phyloP scores from a whole-genome alignment of 768 basidiomycete genomes.

The Mycena haematopus region DNA sequence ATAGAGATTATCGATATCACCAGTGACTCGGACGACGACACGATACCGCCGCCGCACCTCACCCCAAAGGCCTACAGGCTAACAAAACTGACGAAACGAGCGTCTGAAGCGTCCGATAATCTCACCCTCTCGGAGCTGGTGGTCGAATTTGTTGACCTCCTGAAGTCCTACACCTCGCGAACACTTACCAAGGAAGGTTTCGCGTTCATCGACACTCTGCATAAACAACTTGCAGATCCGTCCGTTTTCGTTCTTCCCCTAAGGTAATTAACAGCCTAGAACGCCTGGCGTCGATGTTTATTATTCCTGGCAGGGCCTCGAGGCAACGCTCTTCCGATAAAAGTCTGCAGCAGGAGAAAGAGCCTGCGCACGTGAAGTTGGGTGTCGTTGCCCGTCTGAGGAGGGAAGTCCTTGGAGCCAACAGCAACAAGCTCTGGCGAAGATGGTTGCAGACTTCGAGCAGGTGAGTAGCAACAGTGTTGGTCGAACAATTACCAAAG shows the following conservation, averaged over 20 bases:
- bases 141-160: slow-evolving; percentile 62
- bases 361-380: slow-evolving; percentile 61
- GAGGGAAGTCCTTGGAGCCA: slow-evolving; percentile 57
- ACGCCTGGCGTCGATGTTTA: neutral
- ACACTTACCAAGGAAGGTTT: slow-evolving; percentile 54
- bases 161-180: slow-evolving; percentile 69
- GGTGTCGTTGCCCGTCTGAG: slow-evolving; percentile 65
- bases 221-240: slow-evolving; percentile 75
- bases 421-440: slow-evolving; percentile 63
- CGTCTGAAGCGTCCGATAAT: slow-evolving; percentile 60
- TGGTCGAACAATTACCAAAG: slow-evolving; percentile 78
- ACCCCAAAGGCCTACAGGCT: slow-evolving; percentile 62
- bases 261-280: slow-evolving; percentile 45
- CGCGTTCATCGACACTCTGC: slow-evolving; percentile 69
- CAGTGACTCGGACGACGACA: slow-evolving; percentile 44
- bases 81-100: slow-evolving; percentile 49
- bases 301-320: slow-evolving; percentile 36
- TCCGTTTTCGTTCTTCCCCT: slow-evolving; percentile 63
- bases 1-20: slow-evolving; percentile 56
- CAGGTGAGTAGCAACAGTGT: slow-evolving; percentile 70
- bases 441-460: slow-evolving; percentile 74
- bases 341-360: slow-evolving; percentile 46
- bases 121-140: slow-evolving; percentile 58
- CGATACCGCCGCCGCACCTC: slow-evolving; percentile 39
- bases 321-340: slow-evolving; percentile 48